Evolutionary conservation across 1,284 basidiomycete species (phyloP).

Genomic region (Boletus mariae): DNA sequence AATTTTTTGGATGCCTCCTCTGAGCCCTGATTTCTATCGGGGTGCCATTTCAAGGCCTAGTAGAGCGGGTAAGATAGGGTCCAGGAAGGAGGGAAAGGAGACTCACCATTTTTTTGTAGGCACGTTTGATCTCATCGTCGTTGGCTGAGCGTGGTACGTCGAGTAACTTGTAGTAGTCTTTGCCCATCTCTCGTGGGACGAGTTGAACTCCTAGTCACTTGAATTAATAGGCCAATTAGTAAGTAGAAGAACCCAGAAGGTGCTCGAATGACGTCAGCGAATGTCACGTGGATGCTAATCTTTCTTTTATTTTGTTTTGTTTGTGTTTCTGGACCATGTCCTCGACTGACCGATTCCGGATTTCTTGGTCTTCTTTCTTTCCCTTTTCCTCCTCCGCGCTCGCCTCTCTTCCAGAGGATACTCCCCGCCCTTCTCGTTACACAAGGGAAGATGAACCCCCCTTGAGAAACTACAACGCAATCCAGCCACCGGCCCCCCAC

Average conservation of each 20-base stretch:
- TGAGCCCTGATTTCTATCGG: slow-evolving; percentile 82
- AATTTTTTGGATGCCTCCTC: slow-evolving; percentile 89
- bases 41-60: slow-evolving; percentile 85
- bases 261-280: slow-evolving; percentile 30
- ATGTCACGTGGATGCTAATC: not conserved
- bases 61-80: slow-evolving; percentile 43
- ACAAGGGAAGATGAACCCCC: slow-evolving; percentile 53
- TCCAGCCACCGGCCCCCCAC: slow-evolving; percentile 54
- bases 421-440: slow-evolving; percentile 56
- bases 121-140: slow-evolving; percentile 85
- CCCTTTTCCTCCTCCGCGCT: slow-evolving; percentile 73
- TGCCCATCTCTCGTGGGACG: slow-evolving; percentile 50
- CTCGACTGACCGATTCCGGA: slow-evolving; percentile 27
- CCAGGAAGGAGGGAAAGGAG: slow-evolving; percentile 21
- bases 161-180: slow-evolving; percentile 81
- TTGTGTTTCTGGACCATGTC: slow-evolving; percentile 8
- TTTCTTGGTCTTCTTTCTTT: slow-evolving; percentile 59
- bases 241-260: slow-evolving; percentile 19
- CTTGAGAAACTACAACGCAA: slow-evolving; percentile 63
- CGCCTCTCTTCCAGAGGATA: slow-evolving; percentile 57
- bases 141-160: slow-evolving; percentile 70
- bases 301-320: not conserved
- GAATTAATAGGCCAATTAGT: too few relatives aligned
- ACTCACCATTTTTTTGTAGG: slow-evolving; percentile 75
- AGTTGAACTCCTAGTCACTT: not conserved